Base-by-base conservation (phyloP, 352 stramenopile genomes). In the Globisporangium nodosum region DNA sequence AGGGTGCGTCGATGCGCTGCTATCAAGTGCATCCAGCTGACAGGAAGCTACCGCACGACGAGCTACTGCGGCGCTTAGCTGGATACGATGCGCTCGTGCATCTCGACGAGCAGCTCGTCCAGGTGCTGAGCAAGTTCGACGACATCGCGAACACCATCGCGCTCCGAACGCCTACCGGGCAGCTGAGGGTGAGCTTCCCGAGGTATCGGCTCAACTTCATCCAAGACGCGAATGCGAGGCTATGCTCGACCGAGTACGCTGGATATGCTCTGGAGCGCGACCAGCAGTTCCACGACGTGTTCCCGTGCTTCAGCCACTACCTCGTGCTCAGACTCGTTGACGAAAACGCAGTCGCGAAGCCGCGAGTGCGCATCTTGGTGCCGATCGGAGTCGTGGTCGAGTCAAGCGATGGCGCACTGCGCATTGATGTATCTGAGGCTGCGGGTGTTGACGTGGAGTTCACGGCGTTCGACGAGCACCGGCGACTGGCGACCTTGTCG, bases 271-370 rank as follows among this genome's bases (percentile, higher is more conserved):
- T 89, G 33, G 56, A 60, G n/a, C n/a, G n/a, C 11, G 16, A 24
- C 3, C 74, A 85, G 57, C 71, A 81, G 30, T 70, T 84, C 5
- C 58, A 62, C 9, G 73, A 74, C 7, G 69, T 71, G 18, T 56
- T 85, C 4, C 62, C 63, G 9, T 58, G 66, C 3, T 84, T 85
- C 15, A 39, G 33, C 5, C 69, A 61, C 1, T 85, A 85, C 33
- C 35, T 85, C 0, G 48, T 81, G 0, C 39, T 85, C 49, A 6
- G 50, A 42, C 21, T 4, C 51, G 2, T 37, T n/a, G n/a, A n/a
- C n/a, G n/a, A n/a, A n/a, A n/a, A n/a, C n/a, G n/a, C 45, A 3
- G 54, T 35, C 3, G 65, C 67, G 42, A 49, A 39, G 33, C 33
- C 33, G 33, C 4, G 4, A 4, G 8, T 39, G 33, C 4, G 8